A percentile compares a stretch with the other conserved stretches of the same genome.
phyloP scores from a whole-genome alignment of 106 monocot species.

The Allium sativum region DNA sequence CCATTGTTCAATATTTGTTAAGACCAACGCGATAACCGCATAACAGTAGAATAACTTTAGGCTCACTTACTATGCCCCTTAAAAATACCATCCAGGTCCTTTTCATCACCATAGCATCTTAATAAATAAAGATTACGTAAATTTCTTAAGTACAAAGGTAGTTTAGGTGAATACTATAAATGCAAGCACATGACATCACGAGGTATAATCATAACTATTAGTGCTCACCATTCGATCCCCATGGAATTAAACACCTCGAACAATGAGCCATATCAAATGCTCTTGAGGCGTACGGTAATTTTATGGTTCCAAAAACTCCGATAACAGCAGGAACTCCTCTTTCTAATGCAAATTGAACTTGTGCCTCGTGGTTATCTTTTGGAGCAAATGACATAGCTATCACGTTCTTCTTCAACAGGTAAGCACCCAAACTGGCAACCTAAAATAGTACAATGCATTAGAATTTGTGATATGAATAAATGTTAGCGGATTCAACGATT shows the following conservation, averaged over 20 bases:
- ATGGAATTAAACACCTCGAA: slow-evolving; percentile 55
- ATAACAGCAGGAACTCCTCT: slow-evolving; percentile 65
- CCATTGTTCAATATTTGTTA: no score
- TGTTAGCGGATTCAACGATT: not conserved
- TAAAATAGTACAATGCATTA: slow-evolving; percentile 7
- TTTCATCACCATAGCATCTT: no score
- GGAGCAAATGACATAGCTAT: slow-evolving; percentile 75
- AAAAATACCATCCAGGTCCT: no score
- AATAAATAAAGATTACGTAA: no score
- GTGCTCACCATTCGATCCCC: slow-evolving; percentile 45
- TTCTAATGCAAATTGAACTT: slow-evolving; percentile 67
- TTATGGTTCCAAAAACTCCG: slow-evolving; percentile 56
- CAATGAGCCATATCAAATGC: slow-evolving; percentile 70
- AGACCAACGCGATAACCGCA: no score
- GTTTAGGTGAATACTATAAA: no score
- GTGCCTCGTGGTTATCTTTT: slow-evolving; percentile 54
- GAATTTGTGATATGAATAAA: not conserved
- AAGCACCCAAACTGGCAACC: slow-evolving; percentile 65
- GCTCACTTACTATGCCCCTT: no score
- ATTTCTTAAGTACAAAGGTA: no score
- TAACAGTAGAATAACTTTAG: no score
- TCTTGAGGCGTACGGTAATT: slow-evolving; percentile 45
- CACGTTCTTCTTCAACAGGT: slow-evolving; percentile 43
- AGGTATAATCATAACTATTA: no score
- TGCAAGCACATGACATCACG: no score